These are phyloP conservation scores for Epipyxis sp. DNA, from an alignment of 108 stramenopile genomes.

Conservation along the genomic window DNA sequence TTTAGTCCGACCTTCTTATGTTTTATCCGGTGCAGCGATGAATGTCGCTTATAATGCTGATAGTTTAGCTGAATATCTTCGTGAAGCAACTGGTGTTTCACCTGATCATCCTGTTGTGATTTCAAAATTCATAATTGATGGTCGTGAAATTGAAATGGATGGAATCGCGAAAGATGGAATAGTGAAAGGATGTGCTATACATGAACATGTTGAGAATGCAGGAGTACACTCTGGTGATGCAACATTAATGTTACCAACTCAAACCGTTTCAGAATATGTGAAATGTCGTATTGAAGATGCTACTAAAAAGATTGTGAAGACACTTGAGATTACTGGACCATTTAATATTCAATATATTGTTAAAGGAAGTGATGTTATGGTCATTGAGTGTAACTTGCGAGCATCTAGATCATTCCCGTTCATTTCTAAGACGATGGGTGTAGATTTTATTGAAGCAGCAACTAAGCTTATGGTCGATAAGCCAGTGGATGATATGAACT, in stretches of 20 bases:
- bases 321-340: conserved; percentile 92
- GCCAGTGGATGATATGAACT: conserved; percentile 75
- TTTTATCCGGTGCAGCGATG: conserved; percentile 97
- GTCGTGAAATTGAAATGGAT: conserved; percentile 93
- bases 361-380: conserved; percentile 86
- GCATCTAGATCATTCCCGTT: conserved; percentile 97
- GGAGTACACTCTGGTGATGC: conserved; percentile 98
- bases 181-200: conserved; percentile 75
- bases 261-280: conserved; percentile 73
- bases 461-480: conserved; percentile 77
- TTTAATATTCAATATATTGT: conserved; percentile 98
- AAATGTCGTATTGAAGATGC: conserved; percentile 77
- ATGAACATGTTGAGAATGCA: conserved; percentile 97
- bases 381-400: conserved; percentile 96
- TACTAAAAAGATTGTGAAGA: conserved; percentile 79
- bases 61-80: conserved; percentile 75
- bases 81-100: conserved; percentile 85
- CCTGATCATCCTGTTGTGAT: conserved; percentile 94
- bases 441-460: conserved; percentile 92
- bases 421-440: conserved; percentile 96
- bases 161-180: conserved; percentile 91
- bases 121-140: conserved; percentile 91
- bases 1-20: conserved; percentile 91
- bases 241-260: conserved; percentile 82
- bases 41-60: conserved; percentile 87